phyloP scores from a whole-genome alignment of 495 filamentous ascomycete genomes.

The Penicillium flavigenum region DNA sequence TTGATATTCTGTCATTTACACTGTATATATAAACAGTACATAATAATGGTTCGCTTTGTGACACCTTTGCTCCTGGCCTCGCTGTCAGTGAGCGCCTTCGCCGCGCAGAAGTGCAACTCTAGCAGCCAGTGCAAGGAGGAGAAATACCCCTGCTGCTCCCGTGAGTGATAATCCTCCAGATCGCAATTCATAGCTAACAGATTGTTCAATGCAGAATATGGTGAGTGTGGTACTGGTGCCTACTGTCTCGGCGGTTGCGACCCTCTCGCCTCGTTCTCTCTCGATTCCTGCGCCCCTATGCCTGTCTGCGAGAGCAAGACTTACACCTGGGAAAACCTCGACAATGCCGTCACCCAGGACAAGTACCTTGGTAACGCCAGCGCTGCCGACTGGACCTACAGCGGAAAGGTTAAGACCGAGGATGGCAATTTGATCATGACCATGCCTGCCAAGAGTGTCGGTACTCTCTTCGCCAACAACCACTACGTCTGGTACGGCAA shows the following conservation, averaged over 20 bases:
- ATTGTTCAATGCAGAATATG: conserved; percentile 89
- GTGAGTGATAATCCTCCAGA: conserved; percentile 55
- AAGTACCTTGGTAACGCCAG: conserved; percentile 68
- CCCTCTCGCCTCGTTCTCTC: conserved; percentile 70
- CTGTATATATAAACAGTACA: conserved; percentile 17
- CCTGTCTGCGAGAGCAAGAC: conserved; percentile 75
- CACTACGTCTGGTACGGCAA: conserved; percentile 97
- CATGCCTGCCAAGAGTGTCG: conserved; percentile 79
- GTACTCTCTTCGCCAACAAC: conserved; percentile 82
- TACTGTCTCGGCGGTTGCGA: conserved; percentile 98
- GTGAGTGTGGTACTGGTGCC: conserved; percentile 87
- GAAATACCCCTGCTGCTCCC: conserved; percentile 80
- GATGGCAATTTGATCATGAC: conserved; percentile 70
- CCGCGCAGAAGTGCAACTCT: conserved; percentile 49
- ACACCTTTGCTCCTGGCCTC: conserved; percentile 37
- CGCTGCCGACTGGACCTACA: conserved; percentile 81
- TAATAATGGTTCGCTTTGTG: conserved; percentile 38
- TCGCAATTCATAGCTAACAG: conserved; percentile 9
- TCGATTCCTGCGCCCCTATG: conserved; percentile 83
- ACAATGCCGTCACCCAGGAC: conserved; percentile 33
- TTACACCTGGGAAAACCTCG: conserved; percentile 65
- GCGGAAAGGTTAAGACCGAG: conserved; percentile 66
- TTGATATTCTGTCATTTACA: conserved; percentile 22
- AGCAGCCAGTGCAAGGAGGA: conserved; percentile 69
- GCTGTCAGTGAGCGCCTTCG: conserved; percentile 39